A percentile compares a stretch with the other conserved stretches of the same genome.
Evolutionary conservation across 23 red algal genomes (phyloP).

Genomic region (Gracilaria domingensis): DNA sequence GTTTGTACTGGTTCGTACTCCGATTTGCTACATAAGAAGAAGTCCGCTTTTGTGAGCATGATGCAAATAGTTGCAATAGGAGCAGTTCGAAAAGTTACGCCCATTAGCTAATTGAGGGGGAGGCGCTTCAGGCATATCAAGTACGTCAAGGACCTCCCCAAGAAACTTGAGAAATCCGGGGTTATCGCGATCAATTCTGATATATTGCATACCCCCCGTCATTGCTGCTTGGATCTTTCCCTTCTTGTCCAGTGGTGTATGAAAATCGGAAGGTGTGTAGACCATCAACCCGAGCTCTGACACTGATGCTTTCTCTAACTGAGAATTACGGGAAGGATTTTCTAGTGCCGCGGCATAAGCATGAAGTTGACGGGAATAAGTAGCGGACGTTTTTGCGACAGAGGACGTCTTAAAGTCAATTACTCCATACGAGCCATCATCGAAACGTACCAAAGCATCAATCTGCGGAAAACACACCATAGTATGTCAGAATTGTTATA

Average conservation of each 20-base stretch:
- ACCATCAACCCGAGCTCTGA: constrained; percentile 79
- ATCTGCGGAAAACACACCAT: constrained; percentile 37
- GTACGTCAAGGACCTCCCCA: constrained; percentile 15
- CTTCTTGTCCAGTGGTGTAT: constrained; percentile 27
- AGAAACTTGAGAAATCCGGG: constrained; percentile 19
- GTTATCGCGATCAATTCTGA: constrained; percentile 65
- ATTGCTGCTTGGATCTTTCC: constrained; percentile 59
- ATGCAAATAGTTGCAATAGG: constrained; percentile 70
- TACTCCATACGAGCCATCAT: constrained; percentile 78
- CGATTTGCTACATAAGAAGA: not conserved
- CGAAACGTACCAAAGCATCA: constrained; percentile 80
- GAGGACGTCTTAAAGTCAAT: constrained; percentile 94
- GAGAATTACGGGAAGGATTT: constrained; percentile 48
- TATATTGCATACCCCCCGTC: constrained; percentile 66
- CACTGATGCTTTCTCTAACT: constrained; percentile 55
- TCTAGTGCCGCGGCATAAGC: constrained; percentile 87
- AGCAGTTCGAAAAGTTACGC: constrained; percentile 22
- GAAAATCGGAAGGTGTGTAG: constrained; percentile 70
- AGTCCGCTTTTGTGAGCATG: constrained; percentile 45
- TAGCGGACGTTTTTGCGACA: constrained; percentile 6
- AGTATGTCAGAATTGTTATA: not conserved
- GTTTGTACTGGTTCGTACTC: not conserved
- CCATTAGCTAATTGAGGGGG: constrained; percentile 8
- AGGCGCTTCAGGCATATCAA: constrained; percentile 67
- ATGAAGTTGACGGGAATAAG: constrained; percentile 88